These are phyloP conservation scores for Penicillium samsonianum DNA, from an alignment of 495 filamentous ascomycete genomes.

Conservation along the genomic window DNA sequence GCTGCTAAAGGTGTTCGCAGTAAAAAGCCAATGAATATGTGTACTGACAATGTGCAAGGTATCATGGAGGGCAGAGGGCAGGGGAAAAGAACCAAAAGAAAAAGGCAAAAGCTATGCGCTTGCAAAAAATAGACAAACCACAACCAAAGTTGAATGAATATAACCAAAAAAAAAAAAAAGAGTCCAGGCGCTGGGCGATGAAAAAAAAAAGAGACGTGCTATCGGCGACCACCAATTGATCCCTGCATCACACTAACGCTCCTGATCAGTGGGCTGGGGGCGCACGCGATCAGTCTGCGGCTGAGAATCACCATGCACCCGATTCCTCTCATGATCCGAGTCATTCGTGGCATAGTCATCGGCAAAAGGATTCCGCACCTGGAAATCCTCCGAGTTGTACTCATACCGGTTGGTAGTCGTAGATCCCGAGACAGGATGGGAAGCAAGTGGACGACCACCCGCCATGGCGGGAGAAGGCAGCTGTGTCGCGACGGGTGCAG, in stretches of 20 bases:
- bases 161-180: not conserved
- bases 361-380: constrained; percentile 50
- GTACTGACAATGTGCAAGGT: constrained; percentile 14
- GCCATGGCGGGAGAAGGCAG: constrained; percentile 16
- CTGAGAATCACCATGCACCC: not conserved
- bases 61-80: constrained; percentile 13
- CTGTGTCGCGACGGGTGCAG: constrained; percentile 9
- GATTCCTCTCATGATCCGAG: constrained; percentile 18
- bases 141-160: not conserved
- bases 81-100: not conserved
- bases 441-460: constrained; percentile 12
- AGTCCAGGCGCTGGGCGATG: not conserved
- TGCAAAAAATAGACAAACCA: constrained; percentile 2
- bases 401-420: constrained; percentile 28
- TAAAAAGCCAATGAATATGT: not conserved
- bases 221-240: not conserved
- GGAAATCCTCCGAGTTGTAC: constrained; percentile 47
- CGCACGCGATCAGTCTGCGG: constrained; percentile 9
- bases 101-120: constrained; percentile 2
- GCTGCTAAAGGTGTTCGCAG: not conserved
- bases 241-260: constrained; percentile 8
- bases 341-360: constrained; percentile 35
- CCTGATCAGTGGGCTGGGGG: constrained; percentile 20
- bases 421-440: not conserved
- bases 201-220: not conserved